Base-by-base conservation (phyloP, 345 rosid species). In the Euphorbia peplus region DNA sequence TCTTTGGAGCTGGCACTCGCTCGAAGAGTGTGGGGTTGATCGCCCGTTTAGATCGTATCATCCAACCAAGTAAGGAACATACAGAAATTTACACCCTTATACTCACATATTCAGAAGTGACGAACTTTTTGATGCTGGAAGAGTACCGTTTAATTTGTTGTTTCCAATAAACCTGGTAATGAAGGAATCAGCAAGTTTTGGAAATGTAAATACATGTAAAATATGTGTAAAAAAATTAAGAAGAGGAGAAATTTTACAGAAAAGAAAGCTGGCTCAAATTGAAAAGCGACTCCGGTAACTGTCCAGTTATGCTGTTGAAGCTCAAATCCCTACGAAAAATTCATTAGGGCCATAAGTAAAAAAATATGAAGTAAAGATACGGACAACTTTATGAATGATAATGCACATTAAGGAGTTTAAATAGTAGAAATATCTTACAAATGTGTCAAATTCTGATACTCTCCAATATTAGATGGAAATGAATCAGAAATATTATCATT, bases 81-180 rank as follows among this genome's bases (percentile, higher is more conserved):
- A 32, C 37, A 32, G 37, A 32, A 32, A 32, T 32, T 32, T 32
- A 32, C 37, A 32, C 37, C 37, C 37, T 32, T 32, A 32, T 30
- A 66, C 97, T 74, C 73, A 89, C 97, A 91, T 80, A 69, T 80
- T 82, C 41, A 15, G 47, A 69, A 91, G 87, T 50, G 72, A 58
- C 51, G 81, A 28, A 46, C 73, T 80, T 66, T 83, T 91, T 56
- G 62, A 72, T 63, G 70, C 41, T 14, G 98, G 90, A 60, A 92
- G 81, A 8, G 82, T 59, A 65, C 91, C 95, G 68, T 66, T 75
- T 42, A 92, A 74, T 52, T 24, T 65, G 71, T 87, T 87, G 63
- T 80, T 79, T 76, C 90, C 87, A 50, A 84, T 80, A 74, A 88
- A 90, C 85, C 98, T 92, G 78, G 46, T 52, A 7, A 71, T 18